Base-by-base conservation (phyloP, 257 asterid species). In the Henckelia pumila region DNA sequence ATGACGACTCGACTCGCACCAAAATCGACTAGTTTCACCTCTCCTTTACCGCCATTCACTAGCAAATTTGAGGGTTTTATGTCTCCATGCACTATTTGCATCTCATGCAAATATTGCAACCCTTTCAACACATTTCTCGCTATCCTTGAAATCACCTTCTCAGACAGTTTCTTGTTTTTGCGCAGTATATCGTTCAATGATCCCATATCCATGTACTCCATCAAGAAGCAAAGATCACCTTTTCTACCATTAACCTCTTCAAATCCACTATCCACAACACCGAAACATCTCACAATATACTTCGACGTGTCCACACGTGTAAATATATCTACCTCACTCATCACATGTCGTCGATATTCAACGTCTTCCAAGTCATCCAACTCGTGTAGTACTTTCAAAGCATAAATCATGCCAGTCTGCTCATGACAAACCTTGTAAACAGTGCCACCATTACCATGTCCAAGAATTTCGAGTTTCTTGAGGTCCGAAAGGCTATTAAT, bases 61-160 rank as follows among this genome's bases (percentile, higher is more conserved):
- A 85, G 22, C 63, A 85, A 32, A 73, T 85, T 85, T 5, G 88
- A 80, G 0, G 91, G 88, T 67, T 82, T 85, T 5, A 82, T 80
- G 26, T 85, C 91, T 4, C 86, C 49, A 2, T 85, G 91, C 14
- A 81, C 82, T 28, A 82, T 64, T 26, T 71, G 68, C 40, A 69
- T 66, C 23, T 64, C 73, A 37, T 83, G 88, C 59, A 85, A 6
- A 70, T 83, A 75, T 1, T 70, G 25, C n/a, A 80, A 35, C 66
- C 85, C 88, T 66, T 57, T 73, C 71, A 82, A 60, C 19, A 85
- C 88, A 21, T 81, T 71, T 24, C 63, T 64, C 2, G 75, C 79
- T 1, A 81, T 60, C 59, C 56, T 20, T 3, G 86, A 78, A 13
- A 81, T 75, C 10, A 58, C 67, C 0, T 56, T 60, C 28, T 82